Conservation (phyloP, 225 moss, liverwort and hornwort genomes). For the Bryoerythrophyllum caledonicum region DNA sequence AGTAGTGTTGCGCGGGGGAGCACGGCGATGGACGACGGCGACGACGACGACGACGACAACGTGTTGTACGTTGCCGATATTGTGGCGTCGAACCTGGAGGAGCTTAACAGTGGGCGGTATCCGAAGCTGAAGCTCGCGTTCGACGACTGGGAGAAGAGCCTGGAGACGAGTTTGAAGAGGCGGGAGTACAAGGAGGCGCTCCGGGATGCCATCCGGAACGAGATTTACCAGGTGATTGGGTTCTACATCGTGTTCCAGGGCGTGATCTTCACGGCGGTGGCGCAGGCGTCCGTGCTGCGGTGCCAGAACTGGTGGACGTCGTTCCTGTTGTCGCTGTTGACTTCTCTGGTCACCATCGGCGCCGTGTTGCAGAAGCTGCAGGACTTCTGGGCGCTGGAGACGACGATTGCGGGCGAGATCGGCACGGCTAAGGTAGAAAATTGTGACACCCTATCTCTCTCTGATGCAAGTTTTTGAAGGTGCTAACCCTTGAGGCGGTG, state of each 20-base stretch:
- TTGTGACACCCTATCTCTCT: background rate
- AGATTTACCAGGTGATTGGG: conserved; percentile 56
- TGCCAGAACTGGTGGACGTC: conserved; percentile 49
- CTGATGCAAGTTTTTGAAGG: too few relatives aligned
- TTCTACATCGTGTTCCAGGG: conserved; percentile 58
- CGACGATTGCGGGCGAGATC: conserved; percentile 40
- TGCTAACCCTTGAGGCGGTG: too few relatives aligned
- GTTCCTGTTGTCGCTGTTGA: conserved; percentile 37
- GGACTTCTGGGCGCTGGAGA: conserved; percentile 39
- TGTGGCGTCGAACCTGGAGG: conserved; percentile 37
- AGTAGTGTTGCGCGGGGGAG: background rate
- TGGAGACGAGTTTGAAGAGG: conserved; percentile 27
- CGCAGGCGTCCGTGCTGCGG: conserved; percentile 37
- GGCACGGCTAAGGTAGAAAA: conserved; percentile 31
- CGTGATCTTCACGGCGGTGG: conserved; percentile 49
- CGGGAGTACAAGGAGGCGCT: conserved; percentile 51
- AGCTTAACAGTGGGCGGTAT: conserved; percentile 28
- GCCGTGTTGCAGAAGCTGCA: conserved; percentile 46
- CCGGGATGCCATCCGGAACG: conserved; percentile 45
- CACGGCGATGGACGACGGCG: background rate
- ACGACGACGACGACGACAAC: conserved; percentile 1
- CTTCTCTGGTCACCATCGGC: conserved; percentile 37
- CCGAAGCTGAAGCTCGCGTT: conserved; percentile 44
- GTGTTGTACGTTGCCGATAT: conserved; percentile 12
- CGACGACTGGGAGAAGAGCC: conserved; percentile 38